Conservation (phyloP, 495 filamentous ascomycete species). For the Xylaria venustula region DNA sequence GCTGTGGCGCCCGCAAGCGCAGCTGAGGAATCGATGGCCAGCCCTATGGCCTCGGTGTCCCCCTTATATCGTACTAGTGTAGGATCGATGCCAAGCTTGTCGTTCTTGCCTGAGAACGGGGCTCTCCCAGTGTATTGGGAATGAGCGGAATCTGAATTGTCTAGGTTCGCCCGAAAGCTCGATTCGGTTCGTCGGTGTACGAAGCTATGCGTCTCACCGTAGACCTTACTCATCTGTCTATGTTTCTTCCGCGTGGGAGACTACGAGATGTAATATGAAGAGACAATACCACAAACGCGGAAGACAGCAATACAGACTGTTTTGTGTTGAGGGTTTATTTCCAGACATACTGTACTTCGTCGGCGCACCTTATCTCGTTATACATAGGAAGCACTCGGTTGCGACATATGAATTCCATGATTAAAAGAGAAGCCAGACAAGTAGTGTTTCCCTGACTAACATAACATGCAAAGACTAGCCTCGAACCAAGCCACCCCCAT, state of each 20-base stretch:
- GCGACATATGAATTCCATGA: too few relatives aligned
- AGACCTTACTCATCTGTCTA: background rate
- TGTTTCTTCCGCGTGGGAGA: background rate
- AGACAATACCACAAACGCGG: too few relatives aligned
- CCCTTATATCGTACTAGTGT: background rate
- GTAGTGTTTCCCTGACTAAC: background rate
- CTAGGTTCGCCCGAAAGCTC: background rate
- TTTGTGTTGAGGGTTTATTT: too few relatives aligned
- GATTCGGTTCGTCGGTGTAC: background rate
- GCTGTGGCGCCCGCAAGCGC: background rate
- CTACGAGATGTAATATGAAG: too few relatives aligned
- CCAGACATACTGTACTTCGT: too few relatives aligned
- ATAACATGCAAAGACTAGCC: background rate
- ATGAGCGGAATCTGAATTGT: background rate
- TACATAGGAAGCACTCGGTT: too few relatives aligned
- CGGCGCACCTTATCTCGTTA: too few relatives aligned
- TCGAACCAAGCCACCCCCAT: background rate
- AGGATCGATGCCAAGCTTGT: slow-evolving; percentile 3
- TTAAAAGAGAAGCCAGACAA: too few relatives aligned
- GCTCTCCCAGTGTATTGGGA: background rate
- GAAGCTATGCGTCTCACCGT: background rate
- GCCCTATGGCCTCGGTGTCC: background rate
- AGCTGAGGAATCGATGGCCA: background rate
- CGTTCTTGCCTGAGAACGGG: background rate
- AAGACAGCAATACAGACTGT: too few relatives aligned